These are phyloP conservation scores for Dryas integrifolia DNA, from an alignment of 331 rosid species.

Conservation along the genomic window DNA sequence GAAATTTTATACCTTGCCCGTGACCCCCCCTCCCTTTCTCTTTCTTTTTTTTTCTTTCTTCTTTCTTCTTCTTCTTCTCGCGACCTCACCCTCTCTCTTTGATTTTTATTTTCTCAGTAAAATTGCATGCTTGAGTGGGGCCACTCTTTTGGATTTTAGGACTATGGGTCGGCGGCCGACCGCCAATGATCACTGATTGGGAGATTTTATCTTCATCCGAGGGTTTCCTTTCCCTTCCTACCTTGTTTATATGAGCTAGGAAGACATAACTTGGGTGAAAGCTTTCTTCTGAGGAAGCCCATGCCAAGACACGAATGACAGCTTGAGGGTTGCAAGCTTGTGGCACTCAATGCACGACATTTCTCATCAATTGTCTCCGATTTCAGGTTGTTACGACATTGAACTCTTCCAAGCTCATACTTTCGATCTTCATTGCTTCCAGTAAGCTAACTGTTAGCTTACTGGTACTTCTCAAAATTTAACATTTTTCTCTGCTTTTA, in stretches of 20 bases:
- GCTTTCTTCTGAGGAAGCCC: too few relatives aligned
- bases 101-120: not conserved
- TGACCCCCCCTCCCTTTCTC: too few relatives aligned
- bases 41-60: too few relatives aligned
- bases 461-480: constrained; percentile 44
- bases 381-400: constrained; percentile 67
- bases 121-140: not conserved
- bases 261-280: too few relatives aligned
- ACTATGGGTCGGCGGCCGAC: constrained; percentile 84
- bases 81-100: too few relatives aligned
- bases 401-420: constrained; percentile 91
- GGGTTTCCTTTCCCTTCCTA: too few relatives aligned
- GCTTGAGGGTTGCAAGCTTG: constrained; percentile 88
- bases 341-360: constrained; percentile 99
- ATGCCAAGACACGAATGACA: constrained; percentile 74
- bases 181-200: too few relatives aligned
- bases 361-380: constrained; percentile 84
- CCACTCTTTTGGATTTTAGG: constrained; percentile 28
- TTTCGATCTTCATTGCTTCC: constrained; percentile 93
- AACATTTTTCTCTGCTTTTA: too few relatives aligned
- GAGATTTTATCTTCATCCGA: too few relatives aligned
- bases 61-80: too few relatives aligned
- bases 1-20: too few relatives aligned
- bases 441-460: constrained; percentile 36
- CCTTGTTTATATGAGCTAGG: too few relatives aligned